phyloP scores from a whole-genome alignment of 2,329 filamentous ascomycete genomes.

The Penicillium sp. region DNA sequence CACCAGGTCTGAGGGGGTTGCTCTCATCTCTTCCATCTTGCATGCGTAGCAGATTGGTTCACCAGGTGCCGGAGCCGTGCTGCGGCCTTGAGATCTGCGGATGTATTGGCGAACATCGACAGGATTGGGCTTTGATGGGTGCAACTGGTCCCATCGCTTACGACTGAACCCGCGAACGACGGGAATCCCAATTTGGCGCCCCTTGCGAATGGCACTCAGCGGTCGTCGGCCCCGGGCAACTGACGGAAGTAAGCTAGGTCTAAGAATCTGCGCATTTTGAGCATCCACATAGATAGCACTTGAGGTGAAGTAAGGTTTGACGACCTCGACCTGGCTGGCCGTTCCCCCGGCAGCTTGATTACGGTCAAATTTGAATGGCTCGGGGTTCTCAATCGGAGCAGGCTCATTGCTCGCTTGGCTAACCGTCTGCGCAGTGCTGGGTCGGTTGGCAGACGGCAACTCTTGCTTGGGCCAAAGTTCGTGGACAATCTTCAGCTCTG shows the following conservation, averaged over 20 bases:
- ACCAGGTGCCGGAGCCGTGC: constrained; percentile 24
- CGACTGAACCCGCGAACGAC: constrained; percentile 90
- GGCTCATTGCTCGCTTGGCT: constrained; percentile 23
- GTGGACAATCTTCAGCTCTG: constrained; percentile 88
- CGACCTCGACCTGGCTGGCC: constrained; percentile 47
- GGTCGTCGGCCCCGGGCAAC: constrained; percentile 81
- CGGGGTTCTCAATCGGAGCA: constrained; percentile 22
- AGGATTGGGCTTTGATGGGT: constrained; percentile 55
- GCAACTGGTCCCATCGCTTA: constrained; percentile 71
- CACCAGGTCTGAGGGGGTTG: constrained; percentile 80
- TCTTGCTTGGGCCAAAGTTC: constrained; percentile 72
- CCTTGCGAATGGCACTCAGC: constrained; percentile 80
- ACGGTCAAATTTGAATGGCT: constrained; percentile 30
- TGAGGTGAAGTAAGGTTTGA: constrained; percentile 68
- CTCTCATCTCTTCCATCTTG: constrained; percentile 62
- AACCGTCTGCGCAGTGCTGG: constrained; percentile 41
- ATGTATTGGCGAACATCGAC: constrained; percentile 47
- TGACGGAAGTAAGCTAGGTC: constrained; percentile 81
- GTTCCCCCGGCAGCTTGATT: constrained; percentile 46
- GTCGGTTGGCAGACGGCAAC: constrained; percentile 38
- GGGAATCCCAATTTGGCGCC: constrained; percentile 76
- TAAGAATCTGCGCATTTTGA: constrained; percentile 77
- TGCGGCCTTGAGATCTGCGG: constrained; percentile 41
- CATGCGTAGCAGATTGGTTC: constrained; percentile 56
- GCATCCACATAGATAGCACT: constrained; percentile 85